Percentiles rank a stretch among this genome's conserved stretches.
Conservation (phyloP, 2,329 filamentous ascomycete genomes). For the Epichloe sp. region DNA sequence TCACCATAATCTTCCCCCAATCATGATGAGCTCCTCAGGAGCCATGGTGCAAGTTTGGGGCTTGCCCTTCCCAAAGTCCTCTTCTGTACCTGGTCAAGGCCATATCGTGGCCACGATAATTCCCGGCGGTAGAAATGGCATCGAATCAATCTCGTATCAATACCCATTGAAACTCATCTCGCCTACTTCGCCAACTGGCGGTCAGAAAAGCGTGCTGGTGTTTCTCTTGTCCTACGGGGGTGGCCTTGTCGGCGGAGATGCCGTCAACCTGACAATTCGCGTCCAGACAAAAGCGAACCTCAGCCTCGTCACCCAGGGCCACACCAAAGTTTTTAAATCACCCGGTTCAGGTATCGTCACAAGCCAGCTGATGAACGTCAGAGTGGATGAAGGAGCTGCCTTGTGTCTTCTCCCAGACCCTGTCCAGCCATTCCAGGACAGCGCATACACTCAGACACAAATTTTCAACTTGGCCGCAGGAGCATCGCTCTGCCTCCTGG, state of each 20-base stretch:
- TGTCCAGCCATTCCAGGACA: constrained; percentile 77
- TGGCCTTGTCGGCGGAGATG: constrained; percentile 79
- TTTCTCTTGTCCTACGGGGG: constrained; percentile 93
- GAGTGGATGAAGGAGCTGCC: constrained; percentile 35
- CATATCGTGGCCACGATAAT: constrained; percentile 60
- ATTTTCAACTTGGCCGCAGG: constrained; percentile 49
- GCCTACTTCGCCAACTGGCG: constrained; percentile 48
- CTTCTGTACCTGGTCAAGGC: constrained; percentile 65
- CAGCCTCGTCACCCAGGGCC: constrained; percentile 57
- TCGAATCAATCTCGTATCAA: constrained; percentile 70
- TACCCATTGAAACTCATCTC: constrained; percentile 93
- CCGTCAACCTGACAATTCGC: constrained; percentile 58
- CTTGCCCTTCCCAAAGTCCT: constrained; percentile 60
- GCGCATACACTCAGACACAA: constrained; percentile 75
- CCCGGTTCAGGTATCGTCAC: constrained; percentile 40
- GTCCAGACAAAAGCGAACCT: constrained; percentile 54
- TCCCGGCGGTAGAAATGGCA: constrained; percentile 56
- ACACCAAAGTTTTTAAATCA: constrained; percentile 93
- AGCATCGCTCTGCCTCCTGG: constrained; percentile 64
- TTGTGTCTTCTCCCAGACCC: constrained; percentile 74
- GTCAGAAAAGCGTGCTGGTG: constrained; percentile 58
- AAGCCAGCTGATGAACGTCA: constrained; percentile 40
- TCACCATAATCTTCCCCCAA: background rate
- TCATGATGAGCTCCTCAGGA: background rate
- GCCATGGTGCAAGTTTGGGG: constrained; percentile 9